Evolutionary conservation across 257 asterid genomes (phyloP).

Genomic region (Buddleja alternifolia): DNA sequence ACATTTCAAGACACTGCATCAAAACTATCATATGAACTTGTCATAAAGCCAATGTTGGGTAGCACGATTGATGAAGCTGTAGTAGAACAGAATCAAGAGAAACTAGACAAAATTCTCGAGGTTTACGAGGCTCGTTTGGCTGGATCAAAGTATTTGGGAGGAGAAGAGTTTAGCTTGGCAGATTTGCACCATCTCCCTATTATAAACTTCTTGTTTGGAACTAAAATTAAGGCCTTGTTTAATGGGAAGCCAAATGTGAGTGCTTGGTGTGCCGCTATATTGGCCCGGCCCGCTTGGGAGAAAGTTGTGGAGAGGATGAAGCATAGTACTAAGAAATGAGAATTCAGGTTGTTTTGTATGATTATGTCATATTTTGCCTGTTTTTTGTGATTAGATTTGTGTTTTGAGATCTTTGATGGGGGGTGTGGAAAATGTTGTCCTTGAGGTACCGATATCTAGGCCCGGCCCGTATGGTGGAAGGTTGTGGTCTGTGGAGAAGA

Average conservation of each 20-base stretch:
- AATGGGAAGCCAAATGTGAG: conserved; percentile 42
- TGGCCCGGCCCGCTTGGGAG: conserved; percentile 60
- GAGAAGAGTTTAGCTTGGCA: conserved; percentile 47
- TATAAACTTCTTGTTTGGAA: conserved; percentile 36
- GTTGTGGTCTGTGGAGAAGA: too few species aligned
- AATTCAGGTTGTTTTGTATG: too few species aligned
- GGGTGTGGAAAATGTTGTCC: too few species aligned
- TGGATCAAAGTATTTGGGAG: conserved; percentile 48
- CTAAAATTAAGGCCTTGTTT: conserved; percentile 38
- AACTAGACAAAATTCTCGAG: conserved; percentile 47
- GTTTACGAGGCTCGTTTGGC: conserved; percentile 48
- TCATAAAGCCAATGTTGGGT: conserved; percentile 41
- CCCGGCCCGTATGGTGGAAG: too few species aligned
- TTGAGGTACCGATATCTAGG: too few species aligned
- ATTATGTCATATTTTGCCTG: too few species aligned
- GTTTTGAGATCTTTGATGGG: too few species aligned
- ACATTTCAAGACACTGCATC: conserved; percentile 37
- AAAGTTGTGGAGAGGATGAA: conserved; percentile 34
- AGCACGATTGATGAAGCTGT: conserved; percentile 37
- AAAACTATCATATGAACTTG: conserved; percentile 39
- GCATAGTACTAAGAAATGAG: not conserved
- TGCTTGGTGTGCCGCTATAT: conserved; percentile 44
- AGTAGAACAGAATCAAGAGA: conserved; percentile 37
- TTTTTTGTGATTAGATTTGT: too few species aligned
- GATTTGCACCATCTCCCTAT: conserved; percentile 56